Base-by-base conservation (phyloP, 257 asterid species). In the Rauvolfia tetraphylla region DNA sequence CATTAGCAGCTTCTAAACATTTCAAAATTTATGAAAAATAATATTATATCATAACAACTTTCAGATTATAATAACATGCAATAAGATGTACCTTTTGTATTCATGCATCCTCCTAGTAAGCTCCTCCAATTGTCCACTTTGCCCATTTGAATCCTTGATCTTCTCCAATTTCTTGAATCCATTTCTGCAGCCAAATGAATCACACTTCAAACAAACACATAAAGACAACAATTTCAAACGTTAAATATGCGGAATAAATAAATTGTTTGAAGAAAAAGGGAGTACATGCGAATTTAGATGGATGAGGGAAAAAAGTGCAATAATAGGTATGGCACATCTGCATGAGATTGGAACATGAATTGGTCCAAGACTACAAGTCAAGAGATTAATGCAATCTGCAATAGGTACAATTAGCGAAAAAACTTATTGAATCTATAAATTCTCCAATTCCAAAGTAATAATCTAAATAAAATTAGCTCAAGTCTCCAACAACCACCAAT, bases 161-260 rank as follows among this genome's bases (percentile, higher is more conserved):
- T 93, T 95, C 83, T 95, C 99, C 95, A 95, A 75, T 78, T 95
- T 95, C 87, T 95, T 98, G 79, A 95, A 95, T 44, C 98, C 99
- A 92, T 93, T 95, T 82, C 99, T 95, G 82, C 76, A 85, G 20
- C 66, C 75, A 8, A 68, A 74, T 51, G 18, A 22, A 63, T 27
- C 38, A 15, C 46, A 59, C 39, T 72, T 62, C 17, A 68, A 49
- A 68, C 25, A n/a, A 71, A 34, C 58, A 22, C 46, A 57, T n/a
- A 15, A 7, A 71, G 56, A 23, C 17, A 27, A 14, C 73, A 22
- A 38, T 33, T 72, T 29, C 20, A 71, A 25, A 46, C 34, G 18
- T 29, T 6, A 9, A 38, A 12, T 3, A 72, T 49, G 10, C 5
- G 20, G n/a, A 27, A 15, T 42, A 36, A 46, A 46, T 46, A 46